Conservation (phyloP, 164 flowering plant species). For the Magnolia kwangsiensis region DNA sequence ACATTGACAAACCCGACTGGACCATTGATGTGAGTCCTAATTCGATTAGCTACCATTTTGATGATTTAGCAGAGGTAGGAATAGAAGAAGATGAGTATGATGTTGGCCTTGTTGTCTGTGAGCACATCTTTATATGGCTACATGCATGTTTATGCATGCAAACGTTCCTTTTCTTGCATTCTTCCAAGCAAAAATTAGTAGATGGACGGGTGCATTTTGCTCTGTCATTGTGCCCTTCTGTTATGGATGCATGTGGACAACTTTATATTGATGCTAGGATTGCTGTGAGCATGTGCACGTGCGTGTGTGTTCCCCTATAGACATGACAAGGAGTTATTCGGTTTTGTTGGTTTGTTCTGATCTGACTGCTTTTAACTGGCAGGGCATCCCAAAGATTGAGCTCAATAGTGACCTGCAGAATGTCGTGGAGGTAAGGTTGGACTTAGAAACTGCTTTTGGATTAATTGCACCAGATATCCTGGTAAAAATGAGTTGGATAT, state of each 20-base stretch:
- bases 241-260: background rate
- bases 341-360: background rate
- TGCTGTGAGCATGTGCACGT: background rate
- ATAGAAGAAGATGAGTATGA: background rate
- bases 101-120: background rate
- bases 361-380: slow-evolving; percentile 9
- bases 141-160: background rate
- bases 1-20: slow-evolving; percentile 90
- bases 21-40: slow-evolving; percentile 69
- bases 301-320: background rate
- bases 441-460: background rate
- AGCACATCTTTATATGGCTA: background rate
- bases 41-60: slow-evolving; percentile 2
- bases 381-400: slow-evolving; percentile 90
- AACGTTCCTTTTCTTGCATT: background rate
- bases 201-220: background rate
- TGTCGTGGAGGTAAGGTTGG: slow-evolving; percentile 70
- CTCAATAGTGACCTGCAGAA: slow-evolving; percentile 84
- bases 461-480: background rate
- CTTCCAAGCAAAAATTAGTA: too few relatives aligned
- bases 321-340: too few relatives aligned
- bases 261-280: background rate
- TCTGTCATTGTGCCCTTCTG: background rate
- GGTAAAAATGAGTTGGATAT: background rate
- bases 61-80: background rate